Conservation (phyloP, 768 basidiomycete genomes). For the Cantharellus cinnabarinus region DNA sequence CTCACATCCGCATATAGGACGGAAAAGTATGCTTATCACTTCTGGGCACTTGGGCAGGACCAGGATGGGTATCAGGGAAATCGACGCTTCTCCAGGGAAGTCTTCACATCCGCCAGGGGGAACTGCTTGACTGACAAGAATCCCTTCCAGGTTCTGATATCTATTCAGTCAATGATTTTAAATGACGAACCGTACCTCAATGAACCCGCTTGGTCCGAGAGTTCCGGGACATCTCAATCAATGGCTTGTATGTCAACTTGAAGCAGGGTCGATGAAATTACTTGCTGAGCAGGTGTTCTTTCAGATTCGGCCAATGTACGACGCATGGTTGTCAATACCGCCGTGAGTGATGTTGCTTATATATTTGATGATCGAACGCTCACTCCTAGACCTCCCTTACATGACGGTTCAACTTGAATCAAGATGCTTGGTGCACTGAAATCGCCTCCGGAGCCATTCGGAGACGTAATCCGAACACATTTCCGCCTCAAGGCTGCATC, state of each 20-base stretch:
- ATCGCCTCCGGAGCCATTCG: conserved; percentile 68
- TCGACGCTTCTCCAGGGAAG: conserved; percentile 72
- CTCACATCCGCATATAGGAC: conserved; percentile 29
- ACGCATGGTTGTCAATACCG: conserved; percentile 78
- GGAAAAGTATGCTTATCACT: conserved; percentile 88
- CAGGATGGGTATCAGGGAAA: conserved; percentile 81
- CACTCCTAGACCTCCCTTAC: not conserved
- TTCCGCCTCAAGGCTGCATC: conserved; percentile 66
- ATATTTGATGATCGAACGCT: not conserved
- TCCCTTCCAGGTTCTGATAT: conserved; percentile 46
- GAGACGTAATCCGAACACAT: conserved; percentile 73
- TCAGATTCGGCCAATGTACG: conserved; percentile 81
- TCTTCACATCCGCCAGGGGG: not conserved
- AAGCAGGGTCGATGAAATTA: not conserved
- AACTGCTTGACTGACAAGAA: not conserved
- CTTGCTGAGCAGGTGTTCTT: not conserved
- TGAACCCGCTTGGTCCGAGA: conserved; percentile 71
- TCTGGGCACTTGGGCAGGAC: conserved; percentile 82
- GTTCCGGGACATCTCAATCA: conserved; percentile 54
- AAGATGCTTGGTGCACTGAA: conserved; percentile 75
- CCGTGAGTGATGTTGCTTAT: conserved; percentile 26
- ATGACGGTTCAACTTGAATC: no score
- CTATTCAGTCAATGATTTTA: conserved; percentile 91
- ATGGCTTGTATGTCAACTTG: conserved; percentile 37
- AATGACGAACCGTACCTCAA: conserved; percentile 89